Evolutionary conservation across 805 yeast genomes (phyloP), one percentile per base, ranked within the genome.

Genomic region (Wickerhamomyces chaumierensis): DNA sequence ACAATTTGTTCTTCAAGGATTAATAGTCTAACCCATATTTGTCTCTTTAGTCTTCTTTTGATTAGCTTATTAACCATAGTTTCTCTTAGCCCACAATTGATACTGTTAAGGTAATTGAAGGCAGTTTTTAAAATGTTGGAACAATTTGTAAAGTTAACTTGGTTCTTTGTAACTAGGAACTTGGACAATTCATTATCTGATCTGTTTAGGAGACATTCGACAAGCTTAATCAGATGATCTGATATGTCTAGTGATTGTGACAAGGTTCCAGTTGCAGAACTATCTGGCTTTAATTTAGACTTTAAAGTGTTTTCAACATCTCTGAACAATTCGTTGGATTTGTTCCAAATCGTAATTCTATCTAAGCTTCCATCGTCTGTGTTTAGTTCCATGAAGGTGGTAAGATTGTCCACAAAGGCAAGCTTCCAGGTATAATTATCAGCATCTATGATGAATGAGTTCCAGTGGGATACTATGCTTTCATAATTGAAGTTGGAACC

Each of bases 51-150:
- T 29, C 48, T 51, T 37, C 48, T 49, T 18, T 54, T 43, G 15
- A 27, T 39, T 5, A 52, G 28, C 34, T 41, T 48, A 32, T 49
- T 49, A n/a, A 39, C 13, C 0, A 42, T 33, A 0, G 46, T 36
- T 36, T 53, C 58, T 35, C 57, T 37, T 18, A 53, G 36, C 3
- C 58, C 58, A 34, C 52, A 52, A 33, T 48, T 50, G 1, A 47
- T 43, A 18, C 48, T 48, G 15, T 46, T 35, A 16, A 48, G 27
- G 15, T 31, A 31, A 36, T 42, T 45, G 17, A 49, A 18, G 0
- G 54, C 57, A 23, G 41, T 45, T 37, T 53, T 53, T 21, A 53
- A 29, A n/a, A 53, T 23, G 28, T 48, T 44, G 14, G 47, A 33
- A 3, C 41, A 19, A 34, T 53, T 53, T 5, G 25, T 36, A 29